Conservation (phyloP, 202 grass and related monocot genomes). For the Eragrostis tef region DNA sequence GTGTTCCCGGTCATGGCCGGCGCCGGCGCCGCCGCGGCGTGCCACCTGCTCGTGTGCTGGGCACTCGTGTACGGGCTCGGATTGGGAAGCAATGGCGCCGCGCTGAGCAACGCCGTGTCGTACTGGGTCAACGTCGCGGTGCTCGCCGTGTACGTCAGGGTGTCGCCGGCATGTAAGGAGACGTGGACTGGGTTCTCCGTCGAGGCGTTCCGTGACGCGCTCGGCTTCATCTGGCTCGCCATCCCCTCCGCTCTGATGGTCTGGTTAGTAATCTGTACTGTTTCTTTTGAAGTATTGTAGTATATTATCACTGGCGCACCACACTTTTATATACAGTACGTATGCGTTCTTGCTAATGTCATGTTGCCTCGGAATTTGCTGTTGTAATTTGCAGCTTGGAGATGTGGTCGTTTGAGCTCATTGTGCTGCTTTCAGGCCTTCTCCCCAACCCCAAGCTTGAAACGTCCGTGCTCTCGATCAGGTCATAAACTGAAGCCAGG, state of each 20-base stretch:
- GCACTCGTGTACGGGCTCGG: conserved; percentile 51
- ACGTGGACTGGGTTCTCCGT: conserved; percentile 72
- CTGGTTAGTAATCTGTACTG: conserved; percentile 50
- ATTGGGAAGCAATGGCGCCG: conserved; percentile 58
- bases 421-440: conserved; percentile 70
- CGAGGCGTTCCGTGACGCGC: conserved; percentile 59
- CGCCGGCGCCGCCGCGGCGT: conserved; percentile 42
- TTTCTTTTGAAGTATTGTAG: too few relatives aligned
- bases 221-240: conserved; percentile 61
- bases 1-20: conserved; percentile 58
- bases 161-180: conserved; percentile 57
- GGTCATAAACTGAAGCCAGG: background rate
- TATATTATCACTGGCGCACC: background rate
- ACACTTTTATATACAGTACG: too few relatives aligned
- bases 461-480: conserved; percentile 67
- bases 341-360: too few relatives aligned
- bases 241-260: conserved; percentile 78
- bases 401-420: conserved; percentile 72
- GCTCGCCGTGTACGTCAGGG: conserved; percentile 54
- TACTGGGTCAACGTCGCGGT: conserved; percentile 60
- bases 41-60: conserved; percentile 57
- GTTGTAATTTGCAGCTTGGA: conserved; percentile 50
- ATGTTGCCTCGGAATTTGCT: too few relatives aligned
- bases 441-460: conserved; percentile 78
- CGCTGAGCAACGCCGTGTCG: conserved; percentile 50